Base-by-base conservation (phyloP, 1,284 basidiomycete species). In the Boletus calvinii region DNA sequence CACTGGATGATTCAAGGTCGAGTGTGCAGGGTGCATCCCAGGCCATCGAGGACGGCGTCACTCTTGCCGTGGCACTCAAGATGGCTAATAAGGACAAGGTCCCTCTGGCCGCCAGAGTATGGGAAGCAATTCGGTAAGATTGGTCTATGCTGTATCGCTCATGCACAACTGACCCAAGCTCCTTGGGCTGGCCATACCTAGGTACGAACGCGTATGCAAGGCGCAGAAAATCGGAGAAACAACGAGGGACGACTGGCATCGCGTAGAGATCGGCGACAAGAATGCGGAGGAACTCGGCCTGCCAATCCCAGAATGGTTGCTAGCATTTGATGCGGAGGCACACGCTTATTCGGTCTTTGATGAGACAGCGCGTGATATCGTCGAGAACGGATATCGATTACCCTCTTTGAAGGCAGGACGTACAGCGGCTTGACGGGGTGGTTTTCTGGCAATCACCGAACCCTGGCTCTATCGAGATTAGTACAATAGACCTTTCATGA, bases 31-130 rank as follows among this genome's bases (percentile, higher is more conserved):
- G 67, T 15, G 66, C 63, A 10, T 64, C 63, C 17, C 66, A 67
- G 48, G 65, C 62, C 4, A 54, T 68, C 18, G 65, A 72, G 30
- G 65, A 71, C 43, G 68, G 62, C 9, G 58, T 68, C 4, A 59
- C 62, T 3, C 53, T 70, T 26, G 63, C 63, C 1, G 57, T 61
- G 13, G 41, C 39, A 11, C 58, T 70, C 4, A 44, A 59, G 35
- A 54, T 63, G 20, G 61, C 52, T 1, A 66, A 62, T 0, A 71
- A 64, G 48, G 36, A 47, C 8, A 45, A 58, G 29, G 45, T 64
- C 8, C 53, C 51, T 9, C 46, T 61, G 35, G 66, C 60, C 5
- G 44, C 58, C 44, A 60, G 59, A 26, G 46, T 55, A 38, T 69
- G 57, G 48, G 70, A 73, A 54, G 38, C 57, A 29, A 63, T 66